These are phyloP conservation scores for Pseudogymnoascus sp. DNA, from an alignment of 2,329 filamentous ascomycete genomes.

Conservation along the genomic window DNA sequence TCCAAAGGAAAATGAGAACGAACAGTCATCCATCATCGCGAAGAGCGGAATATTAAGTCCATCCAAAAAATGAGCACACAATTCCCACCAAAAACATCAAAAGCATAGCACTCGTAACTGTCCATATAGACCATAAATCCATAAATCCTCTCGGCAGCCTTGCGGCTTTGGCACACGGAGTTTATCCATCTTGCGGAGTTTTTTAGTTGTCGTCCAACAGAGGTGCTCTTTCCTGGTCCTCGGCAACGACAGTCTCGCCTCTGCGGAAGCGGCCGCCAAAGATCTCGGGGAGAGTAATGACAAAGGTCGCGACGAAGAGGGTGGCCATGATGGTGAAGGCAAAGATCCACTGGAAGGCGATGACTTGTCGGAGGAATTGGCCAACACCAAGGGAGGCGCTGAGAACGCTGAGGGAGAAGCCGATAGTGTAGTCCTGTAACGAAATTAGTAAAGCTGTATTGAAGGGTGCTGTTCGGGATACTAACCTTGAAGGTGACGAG, in stretches of 20 bases:
- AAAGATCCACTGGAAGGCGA: constrained; percentile 89
- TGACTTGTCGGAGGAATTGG: constrained; percentile 63
- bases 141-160: neutral
- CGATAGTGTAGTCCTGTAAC: constrained; percentile 58
- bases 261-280: constrained; percentile 45
- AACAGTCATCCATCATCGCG: neutral
- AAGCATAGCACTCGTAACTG: neutral
- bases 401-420: constrained; percentile 68
- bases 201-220: constrained; percentile 42
- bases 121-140: neutral
- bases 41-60: neutral
- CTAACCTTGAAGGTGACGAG: constrained; percentile 61
- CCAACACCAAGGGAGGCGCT: constrained; percentile 66
- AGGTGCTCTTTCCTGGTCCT: constrained; percentile 46
- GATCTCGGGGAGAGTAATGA: constrained; percentile 56
- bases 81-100: neutral
- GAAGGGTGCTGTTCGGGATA: constrained; percentile 2
- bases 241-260: constrained; percentile 38
- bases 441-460: neutral
- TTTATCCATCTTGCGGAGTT: neutral
- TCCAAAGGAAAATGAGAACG: neutral
- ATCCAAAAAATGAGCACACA: neutral
- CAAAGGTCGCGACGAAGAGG: constrained; percentile 60
- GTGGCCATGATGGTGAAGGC: constrained; percentile 73
- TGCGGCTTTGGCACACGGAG: neutral